Base-by-base conservation (phyloP, 495 filamentous ascomycete genomes). In the Halenospora varia region DNA sequence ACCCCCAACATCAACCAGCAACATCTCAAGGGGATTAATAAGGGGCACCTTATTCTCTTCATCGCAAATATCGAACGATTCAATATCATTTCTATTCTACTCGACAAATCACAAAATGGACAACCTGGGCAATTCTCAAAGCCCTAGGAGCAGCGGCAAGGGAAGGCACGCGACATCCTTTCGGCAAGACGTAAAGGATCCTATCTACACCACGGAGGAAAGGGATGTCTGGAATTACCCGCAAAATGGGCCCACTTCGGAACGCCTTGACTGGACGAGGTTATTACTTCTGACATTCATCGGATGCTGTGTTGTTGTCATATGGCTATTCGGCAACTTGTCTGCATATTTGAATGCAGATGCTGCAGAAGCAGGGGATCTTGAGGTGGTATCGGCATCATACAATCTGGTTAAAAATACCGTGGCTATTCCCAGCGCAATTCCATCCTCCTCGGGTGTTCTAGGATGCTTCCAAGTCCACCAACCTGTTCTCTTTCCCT, bases 381-480 rank as follows among this genome's bases (percentile, higher is more conserved):
- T 45, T n/a, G 22, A 10, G 40, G n/a, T 25, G n/a, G 19, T 25
- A 48, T 17, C 10, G 10, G 10, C 25, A 24, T 10, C 24, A 13
- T 48, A 15, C 23, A 20, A 41, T 25, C 49, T 62, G 19, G 62
- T 61, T 20, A 65, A 65, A 48, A 47, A 65, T 50, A 55, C 50
- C 18, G 48, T 60, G 23, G 19, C 51, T 17, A 11, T 48, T 26
- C 22, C 48, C 23, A 18, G 35, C 47, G 23, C 57, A 2, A 55
- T 55, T 13, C 26, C 22, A 23, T 15, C 53, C 4, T 22, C 58
- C 24, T 13, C 48, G 22, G 64, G 68, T 8, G 67, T 72, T 1
- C 73, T 75, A 10, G 75, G 84, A 55, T 81, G 82, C 59, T 89
- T 90, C 55, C 80, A 90, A 68, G 84, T 90, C 3, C 81, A 85